A percentile compares a stretch with the other conserved stretches of the same genome.
These are phyloP conservation scores for Chaetomiaceae sp. DNA, from an alignment of 2,329 filamentous ascomycete species.

Conservation along the genomic window DNA sequence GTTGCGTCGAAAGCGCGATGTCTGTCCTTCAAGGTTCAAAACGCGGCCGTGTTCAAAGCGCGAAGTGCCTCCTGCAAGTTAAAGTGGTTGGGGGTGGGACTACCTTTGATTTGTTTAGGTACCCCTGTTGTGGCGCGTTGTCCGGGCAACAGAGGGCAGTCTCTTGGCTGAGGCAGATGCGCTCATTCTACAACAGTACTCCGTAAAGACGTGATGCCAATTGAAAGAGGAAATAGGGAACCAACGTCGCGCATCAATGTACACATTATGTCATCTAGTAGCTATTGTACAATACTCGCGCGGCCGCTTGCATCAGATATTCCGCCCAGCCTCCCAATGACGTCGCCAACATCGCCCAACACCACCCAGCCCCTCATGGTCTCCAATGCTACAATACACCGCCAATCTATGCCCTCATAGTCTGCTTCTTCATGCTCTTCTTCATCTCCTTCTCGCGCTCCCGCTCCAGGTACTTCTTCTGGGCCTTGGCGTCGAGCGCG, in stretches of 20 bases:
- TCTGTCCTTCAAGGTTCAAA: too few relatives aligned
- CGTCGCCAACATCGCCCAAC: neutral
- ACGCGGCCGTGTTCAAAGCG: too few relatives aligned
- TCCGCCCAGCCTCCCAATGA: neutral
- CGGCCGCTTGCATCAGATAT: neutral
- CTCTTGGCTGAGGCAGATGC: too few relatives aligned
- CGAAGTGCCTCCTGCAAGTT: too few relatives aligned
- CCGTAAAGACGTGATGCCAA: too few relatives aligned
- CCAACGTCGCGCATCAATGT: neutral
- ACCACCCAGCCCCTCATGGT: neutral
- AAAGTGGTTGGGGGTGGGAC: neutral
- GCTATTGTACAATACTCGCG: neutral
- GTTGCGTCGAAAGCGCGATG: too few relatives aligned
- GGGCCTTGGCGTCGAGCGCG: slow-evolving; percentile 72
- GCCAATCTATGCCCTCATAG: slow-evolving; percentile 46
- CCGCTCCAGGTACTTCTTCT: slow-evolving; percentile 80
- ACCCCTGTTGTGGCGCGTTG: too few relatives aligned
- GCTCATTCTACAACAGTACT: too few relatives aligned
- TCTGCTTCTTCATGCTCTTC: slow-evolving; percentile 52
- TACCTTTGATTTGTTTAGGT: too few relatives aligned
- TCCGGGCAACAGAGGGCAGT: too few relatives aligned
- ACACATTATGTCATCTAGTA: neutral
- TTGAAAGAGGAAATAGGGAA: neutral
- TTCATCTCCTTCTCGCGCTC: slow-evolving; percentile 70
- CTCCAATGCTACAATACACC: too few relatives aligned